Evolutionary conservation across 345 rosid species (phyloP).

Genomic region (Euclidium syriacum): DNA sequence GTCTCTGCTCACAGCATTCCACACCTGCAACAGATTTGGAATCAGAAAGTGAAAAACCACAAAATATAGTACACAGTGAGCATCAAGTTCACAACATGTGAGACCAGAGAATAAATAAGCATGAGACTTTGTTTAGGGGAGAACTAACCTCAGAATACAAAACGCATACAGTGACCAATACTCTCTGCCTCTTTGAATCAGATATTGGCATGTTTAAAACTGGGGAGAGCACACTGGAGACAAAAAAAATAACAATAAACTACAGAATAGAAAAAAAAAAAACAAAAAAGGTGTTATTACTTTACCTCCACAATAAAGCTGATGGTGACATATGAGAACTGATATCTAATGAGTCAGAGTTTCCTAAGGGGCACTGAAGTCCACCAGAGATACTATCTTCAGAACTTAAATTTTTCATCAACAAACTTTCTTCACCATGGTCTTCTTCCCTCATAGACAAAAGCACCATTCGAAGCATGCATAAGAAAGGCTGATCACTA

Average conservation of each 20-base stretch:
- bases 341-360: slow-evolving; percentile 33
- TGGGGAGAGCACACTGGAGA: slow-evolving; percentile 90
- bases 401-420: slow-evolving; percentile 51
- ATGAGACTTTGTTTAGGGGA: slow-evolving; percentile 12
- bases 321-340: slow-evolving; percentile 57
- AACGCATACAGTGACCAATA: slow-evolving; percentile 91
- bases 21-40: slow-evolving; percentile 51
- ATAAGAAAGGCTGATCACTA: slow-evolving; percentile 96
- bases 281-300: background rate
- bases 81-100: background rate
- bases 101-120: background rate
- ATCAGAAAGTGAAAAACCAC: background rate
- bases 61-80: slow-evolving; percentile 17
- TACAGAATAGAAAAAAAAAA: background rate
- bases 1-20: slow-evolving; percentile 90
- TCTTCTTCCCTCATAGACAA: slow-evolving; percentile 96
- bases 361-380: slow-evolving; percentile 36
- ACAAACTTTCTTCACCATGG: slow-evolving; percentile 62
- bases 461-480: slow-evolving; percentile 98
- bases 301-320: slow-evolving; percentile 94
- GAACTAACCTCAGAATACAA: slow-evolving; percentile 93
- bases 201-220: slow-evolving; percentile 89
- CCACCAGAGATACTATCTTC: slow-evolving; percentile 51
- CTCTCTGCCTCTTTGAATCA: slow-evolving; percentile 95
- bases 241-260: slow-evolving; percentile 4